Percentiles rank a stretch among this genome's conserved stretches.
These are phyloP conservation scores for Melampsora abietis-canadensis DNA, from an alignment of 1,284 basidiomycete species.

Conservation along the genomic window DNA sequence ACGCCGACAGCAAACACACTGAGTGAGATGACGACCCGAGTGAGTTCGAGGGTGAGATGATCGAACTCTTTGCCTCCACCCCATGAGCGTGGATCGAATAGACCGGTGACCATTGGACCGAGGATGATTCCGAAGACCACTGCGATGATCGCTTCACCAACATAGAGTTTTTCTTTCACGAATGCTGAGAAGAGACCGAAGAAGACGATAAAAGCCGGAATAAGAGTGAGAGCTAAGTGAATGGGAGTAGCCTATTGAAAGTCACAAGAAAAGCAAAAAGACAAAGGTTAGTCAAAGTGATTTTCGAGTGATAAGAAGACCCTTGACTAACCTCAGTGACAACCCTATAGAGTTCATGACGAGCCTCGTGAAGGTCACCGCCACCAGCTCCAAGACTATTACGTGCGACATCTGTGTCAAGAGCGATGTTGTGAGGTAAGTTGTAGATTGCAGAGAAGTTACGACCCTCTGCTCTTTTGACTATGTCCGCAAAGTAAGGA, in stretches of 20 bases:
- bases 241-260: slow-evolving; percentile 19
- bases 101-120: slow-evolving; percentile 74
- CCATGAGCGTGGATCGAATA: slow-evolving; percentile 86
- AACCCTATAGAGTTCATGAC: slow-evolving; percentile 27
- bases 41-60: slow-evolving; percentile 66
- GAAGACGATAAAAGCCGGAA: slow-evolving; percentile 38
- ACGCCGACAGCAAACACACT: slow-evolving; percentile 98
- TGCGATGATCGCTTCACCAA: slow-evolving; percentile 94
- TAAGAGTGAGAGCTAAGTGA: slow-evolving; percentile 21
- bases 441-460: neutral
- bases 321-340: slow-evolving; percentile 13
- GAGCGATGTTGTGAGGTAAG: neutral
- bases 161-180: slow-evolving; percentile 61
- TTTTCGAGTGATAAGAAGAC: neutral
- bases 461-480: too few species aligned
- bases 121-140: slow-evolving; percentile 92
- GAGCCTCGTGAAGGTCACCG: slow-evolving; percentile 20
- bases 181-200: slow-evolving; percentile 41
- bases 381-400: slow-evolving; percentile 20
- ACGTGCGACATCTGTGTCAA: slow-evolving; percentile 3
- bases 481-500: too few species aligned
- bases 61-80: slow-evolving; percentile 56
- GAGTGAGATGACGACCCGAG: slow-evolving; percentile 91
- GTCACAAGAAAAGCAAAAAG: neutral
- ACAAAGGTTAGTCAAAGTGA: neutral